Evolutionary conservation across 768 basidiomycete species (phyloP), one percentile per base, ranked within the genome.

Genomic region (Tricholoma flavovirens): DNA sequence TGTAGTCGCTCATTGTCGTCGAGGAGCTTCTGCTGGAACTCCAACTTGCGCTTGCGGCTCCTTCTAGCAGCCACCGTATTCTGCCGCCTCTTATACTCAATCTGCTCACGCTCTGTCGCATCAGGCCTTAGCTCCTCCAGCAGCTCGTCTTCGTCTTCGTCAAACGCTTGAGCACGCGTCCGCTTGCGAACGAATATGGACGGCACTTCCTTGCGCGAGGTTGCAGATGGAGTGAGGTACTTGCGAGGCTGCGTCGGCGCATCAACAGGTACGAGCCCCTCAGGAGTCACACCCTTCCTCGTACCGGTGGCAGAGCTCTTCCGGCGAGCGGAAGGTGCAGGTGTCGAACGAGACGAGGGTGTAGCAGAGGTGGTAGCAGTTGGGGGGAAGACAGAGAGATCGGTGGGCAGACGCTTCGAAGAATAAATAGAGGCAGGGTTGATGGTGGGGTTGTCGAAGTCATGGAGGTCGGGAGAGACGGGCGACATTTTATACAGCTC

Each of bases 61-160:
- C 87, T 79, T 4, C 91, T 77, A 17, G 91, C 91, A 0, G 91
- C 90, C 6, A 91, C 67, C 4, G 89, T 90, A 65, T 92, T 93
- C 69, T 86, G 84, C 5, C 86, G 78, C 46, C 91, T 80, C 77
- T 92, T 93, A 51, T 78, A 79, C 69, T 86, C 87, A 60, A 91
- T 90, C 59, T 84, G 83, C 61, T 86, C 81, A 58, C 76, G 67
- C 68, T 83, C 83, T 1, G 75, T 73, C 4, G 75, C 67, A 5
- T 77, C 71, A 0, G 79, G 73, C 1, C 66, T 65, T 14, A 69
- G 66, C 1, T 66, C 66, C 24, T 67, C 62, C 3, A 65, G 66
- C 22, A 72, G 71, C 49, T 72, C 70, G 24, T 78, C 75, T 10
- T 86, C 83, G 52, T 83, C 82, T 2, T 69, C 82, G 2, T 69